Percentiles rank a stretch among this genome's conserved stretches.
phyloP scores from a whole-genome alignment of 805 yeast species.

The Sugiyamaella floridensis region DNA sequence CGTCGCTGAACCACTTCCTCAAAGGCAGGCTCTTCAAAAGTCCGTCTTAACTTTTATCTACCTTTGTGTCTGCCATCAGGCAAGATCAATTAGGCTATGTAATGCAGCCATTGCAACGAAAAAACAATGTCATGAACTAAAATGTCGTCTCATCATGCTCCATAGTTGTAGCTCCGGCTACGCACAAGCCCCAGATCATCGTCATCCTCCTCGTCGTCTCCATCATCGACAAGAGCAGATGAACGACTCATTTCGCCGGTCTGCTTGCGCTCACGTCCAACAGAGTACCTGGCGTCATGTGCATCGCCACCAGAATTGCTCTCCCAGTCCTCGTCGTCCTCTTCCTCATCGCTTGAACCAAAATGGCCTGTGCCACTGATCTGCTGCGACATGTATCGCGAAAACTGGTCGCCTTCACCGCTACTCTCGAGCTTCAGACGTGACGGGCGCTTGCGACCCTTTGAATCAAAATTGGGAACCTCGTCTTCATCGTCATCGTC shows the following conservation, averaged over 20 bases:
- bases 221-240: conserved; percentile 23
- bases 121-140: background rate
- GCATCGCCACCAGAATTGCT: background rate
- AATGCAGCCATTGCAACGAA: background rate
- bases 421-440: conserved; percentile 11
- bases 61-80: background rate
- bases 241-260: conserved; percentile 9
- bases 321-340: conserved; percentile 44
- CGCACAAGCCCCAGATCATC: conserved; percentile 32
- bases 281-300: background rate
- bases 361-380: conserved; percentile 49
- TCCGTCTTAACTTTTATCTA: background rate
- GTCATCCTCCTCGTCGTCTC: conserved; percentile 20
- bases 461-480: conserved; percentile 25
- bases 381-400: conserved; percentile 72
- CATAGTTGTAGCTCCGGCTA: conserved; percentile 28
- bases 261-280: background rate
- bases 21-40: background rate
- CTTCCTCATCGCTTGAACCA: conserved; percentile 51
- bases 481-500: conserved; percentile 23
- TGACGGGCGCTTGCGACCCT: conserved; percentile 17
- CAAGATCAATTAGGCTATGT: background rate
- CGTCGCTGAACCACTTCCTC: no score
- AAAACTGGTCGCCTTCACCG: conserved; percentile 43
- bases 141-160: conserved; percentile 27